Percentiles rank a stretch among this genome's conserved stretches.
Evolutionary conservation across 2,329 filamentous ascomycete genomes (phyloP).

Genomic region (Hymenoscyphus repandus): DNA sequence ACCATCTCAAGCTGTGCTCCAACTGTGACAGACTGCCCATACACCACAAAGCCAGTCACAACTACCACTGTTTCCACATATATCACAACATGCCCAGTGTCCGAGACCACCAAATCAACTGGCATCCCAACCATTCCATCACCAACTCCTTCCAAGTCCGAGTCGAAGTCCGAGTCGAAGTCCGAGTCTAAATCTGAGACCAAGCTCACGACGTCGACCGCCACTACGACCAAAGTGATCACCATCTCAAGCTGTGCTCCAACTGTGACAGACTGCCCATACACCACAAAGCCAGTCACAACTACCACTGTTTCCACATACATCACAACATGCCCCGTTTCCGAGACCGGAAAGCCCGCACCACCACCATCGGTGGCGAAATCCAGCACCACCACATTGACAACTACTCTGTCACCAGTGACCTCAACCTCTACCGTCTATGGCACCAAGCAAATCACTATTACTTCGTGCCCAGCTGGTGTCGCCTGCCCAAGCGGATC

Average conservation of each 20-base stretch:
- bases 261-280: background rate
- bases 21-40: background rate
- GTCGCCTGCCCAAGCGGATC: background rate
- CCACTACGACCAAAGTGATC: background rate
- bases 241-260: background rate
- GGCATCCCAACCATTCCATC: background rate
- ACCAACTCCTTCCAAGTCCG: background rate
- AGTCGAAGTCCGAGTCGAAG: too few relatives aligned
- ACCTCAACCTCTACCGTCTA: background rate
- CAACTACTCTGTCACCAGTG: background rate
- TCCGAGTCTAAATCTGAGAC: too few relatives aligned
- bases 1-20: background rate
- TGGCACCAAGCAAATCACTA: background rate
- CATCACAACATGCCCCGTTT: background rate
- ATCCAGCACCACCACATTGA: too few relatives aligned
- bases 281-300: constrained; percentile 1
- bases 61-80: background rate
- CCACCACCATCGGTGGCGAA: too few relatives aligned
- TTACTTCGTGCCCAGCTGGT: background rate
- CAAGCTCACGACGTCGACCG: background rate
- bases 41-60: background rate
- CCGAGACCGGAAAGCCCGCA: too few relatives aligned
- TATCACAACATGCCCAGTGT: background rate
- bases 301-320: background rate
- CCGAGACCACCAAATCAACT: background rate